These are phyloP conservation scores for Xylaria longipes DNA, from an alignment of 495 filamentous ascomycete species.

Conservation along the genomic window DNA sequence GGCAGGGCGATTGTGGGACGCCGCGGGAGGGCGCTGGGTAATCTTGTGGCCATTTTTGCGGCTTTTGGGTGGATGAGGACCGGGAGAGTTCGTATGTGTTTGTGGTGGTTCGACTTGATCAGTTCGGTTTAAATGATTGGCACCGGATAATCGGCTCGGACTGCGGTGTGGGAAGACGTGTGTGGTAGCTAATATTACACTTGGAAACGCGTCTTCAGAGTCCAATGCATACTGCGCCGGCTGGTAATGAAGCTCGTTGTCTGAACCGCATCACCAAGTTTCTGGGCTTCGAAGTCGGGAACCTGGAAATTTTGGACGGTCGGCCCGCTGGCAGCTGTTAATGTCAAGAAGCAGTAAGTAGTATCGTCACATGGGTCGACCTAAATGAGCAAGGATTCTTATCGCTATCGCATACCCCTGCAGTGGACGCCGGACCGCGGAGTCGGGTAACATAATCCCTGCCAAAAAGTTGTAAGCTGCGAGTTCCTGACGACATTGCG, in stretches of 20 bases:
- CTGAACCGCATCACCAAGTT: neutral
- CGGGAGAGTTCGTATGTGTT: neutral
- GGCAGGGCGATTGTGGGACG: constrained; percentile 35
- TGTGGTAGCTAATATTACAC: neutral
- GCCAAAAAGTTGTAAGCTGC: constrained; percentile 13
- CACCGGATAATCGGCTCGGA: neutral
- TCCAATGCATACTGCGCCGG: neutral
- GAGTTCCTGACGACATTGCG: constrained; percentile 23
- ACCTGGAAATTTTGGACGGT: constrained; percentile 1
- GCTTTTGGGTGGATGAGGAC: constrained; percentile 15
- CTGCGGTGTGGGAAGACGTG: neutral
- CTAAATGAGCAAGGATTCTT: constrained; percentile 9
- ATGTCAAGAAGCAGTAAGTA: neutral
- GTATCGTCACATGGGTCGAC: neutral
- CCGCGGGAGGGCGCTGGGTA: constrained; percentile 36
- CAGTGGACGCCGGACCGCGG: neutral
- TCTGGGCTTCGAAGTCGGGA: neutral
- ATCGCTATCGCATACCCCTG: constrained; percentile 3
- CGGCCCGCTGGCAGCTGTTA: constrained; percentile 16
- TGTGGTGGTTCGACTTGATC: neutral
- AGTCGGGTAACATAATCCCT: too few relatives aligned
- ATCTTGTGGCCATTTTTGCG: constrained; percentile 34
- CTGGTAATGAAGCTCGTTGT: neutral
- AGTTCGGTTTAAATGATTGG: neutral
- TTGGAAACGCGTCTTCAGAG: neutral